phyloP scores from a whole-genome alignment of 352 stramenopile genomes.

The Phytophthora pistaciae region DNA sequence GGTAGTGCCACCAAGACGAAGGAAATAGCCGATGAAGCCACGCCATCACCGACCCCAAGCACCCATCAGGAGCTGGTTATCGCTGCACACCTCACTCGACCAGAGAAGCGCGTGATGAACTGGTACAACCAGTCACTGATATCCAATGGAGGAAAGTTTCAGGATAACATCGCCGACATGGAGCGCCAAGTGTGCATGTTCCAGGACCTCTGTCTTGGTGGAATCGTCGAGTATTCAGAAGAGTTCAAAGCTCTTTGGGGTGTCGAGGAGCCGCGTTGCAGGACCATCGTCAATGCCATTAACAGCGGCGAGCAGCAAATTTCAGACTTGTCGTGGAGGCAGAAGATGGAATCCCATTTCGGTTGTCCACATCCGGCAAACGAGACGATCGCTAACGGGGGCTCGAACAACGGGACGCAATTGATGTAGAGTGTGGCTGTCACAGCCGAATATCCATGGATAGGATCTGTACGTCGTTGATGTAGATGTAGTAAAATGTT shows the following conservation, averaged over 20 bases:
- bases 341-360: conserved; percentile 46
- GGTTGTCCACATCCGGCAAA: conserved; percentile 40
- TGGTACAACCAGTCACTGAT: conserved; percentile 45
- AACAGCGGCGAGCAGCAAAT: conserved; percentile 37
- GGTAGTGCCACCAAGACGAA: background rate
- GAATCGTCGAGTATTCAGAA: conserved; percentile 39
- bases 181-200: conserved; percentile 61
- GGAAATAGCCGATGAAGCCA: background rate
- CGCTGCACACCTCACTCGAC: conserved; percentile 35
- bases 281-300: conserved; percentile 49
- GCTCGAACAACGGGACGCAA: background rate
- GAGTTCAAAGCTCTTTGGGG: conserved; percentile 58
- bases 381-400: conserved; percentile 2
- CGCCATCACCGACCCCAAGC: background rate
- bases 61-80: conserved; percentile 17
- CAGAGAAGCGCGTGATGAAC: conserved; percentile 36
- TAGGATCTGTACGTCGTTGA: background rate
- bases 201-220: conserved; percentile 57
- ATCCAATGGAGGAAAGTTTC: conserved; percentile 26
- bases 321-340: conserved; percentile 33
- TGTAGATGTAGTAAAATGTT: conserved; percentile 6
- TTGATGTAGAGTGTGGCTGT: background rate
- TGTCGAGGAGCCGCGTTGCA: conserved; percentile 42
- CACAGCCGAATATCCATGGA: background rate
- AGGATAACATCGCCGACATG: conserved; percentile 44